Percentiles rank a stretch among this genome's conserved stretches.
Evolutionary conservation across 768 basidiomycete species (phyloP).

Genomic region (Amyloporia xantha): DNA sequence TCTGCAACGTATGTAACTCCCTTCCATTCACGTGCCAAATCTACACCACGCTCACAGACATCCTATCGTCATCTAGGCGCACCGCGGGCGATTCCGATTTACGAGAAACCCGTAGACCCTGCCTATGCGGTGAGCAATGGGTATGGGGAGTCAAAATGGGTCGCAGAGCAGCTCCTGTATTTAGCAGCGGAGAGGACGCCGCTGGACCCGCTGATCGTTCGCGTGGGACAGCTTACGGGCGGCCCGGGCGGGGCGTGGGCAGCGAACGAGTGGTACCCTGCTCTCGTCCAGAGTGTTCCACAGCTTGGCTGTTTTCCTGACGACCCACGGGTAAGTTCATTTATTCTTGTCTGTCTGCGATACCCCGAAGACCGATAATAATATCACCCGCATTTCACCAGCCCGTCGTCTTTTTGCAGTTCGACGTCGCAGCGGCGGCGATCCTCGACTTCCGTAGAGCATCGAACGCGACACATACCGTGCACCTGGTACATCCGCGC

Average conservation of each 20-base stretch:
- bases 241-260: constrained; percentile 38
- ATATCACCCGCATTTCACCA: too few species aligned
- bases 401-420: constrained; percentile 38
- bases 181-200: constrained; percentile 26
- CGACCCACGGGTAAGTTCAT: background rate
- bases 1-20: constrained; percentile 7
- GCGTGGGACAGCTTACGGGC: constrained; percentile 42
- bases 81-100: constrained; percentile 1
- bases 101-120: constrained; percentile 21
- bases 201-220: constrained; percentile 29
- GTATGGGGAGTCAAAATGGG: constrained; percentile 42
- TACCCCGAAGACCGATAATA: constrained; percentile 27
- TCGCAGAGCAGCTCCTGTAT: constrained; percentile 36
- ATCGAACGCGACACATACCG: constrained; percentile 13
- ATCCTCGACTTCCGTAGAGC: constrained; percentile 22
- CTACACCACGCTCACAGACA: background rate
- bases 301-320: constrained; percentile 18
- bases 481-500: constrained; percentile 36
- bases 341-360: constrained; percentile 19
- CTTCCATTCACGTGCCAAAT: background rate
- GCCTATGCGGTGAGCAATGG: constrained; percentile 31
- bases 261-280: constrained; percentile 36
- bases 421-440: constrained; percentile 30
- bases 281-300: constrained; percentile 18
- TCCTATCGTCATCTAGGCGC: background rate